Evolutionary conservation across 2,329 filamentous ascomycete genomes (phyloP).

Genomic region (Tolypocladium ophioglossoides): DNA sequence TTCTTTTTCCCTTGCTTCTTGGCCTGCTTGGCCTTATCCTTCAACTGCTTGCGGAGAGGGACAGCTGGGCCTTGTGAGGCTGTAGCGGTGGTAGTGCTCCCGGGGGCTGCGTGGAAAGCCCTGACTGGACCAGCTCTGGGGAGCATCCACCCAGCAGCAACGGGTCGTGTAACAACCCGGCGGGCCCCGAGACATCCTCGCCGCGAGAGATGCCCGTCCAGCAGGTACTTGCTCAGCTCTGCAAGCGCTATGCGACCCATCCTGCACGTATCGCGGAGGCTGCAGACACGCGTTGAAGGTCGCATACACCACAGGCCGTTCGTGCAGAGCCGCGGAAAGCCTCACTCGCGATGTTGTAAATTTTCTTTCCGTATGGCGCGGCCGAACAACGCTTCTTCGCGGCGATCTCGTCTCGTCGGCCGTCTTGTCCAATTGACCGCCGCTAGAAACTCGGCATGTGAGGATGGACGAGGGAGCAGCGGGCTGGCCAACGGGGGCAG

Average conservation of each 20-base stretch:
- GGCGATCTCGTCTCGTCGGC: not conserved
- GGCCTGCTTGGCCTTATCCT: conserved; percentile 58
- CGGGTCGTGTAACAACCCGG: conserved; percentile 8
- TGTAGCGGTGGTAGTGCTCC: conserved; percentile 8
- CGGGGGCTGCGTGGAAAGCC: conserved; percentile 20
- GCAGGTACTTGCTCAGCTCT: conserved; percentile 37
- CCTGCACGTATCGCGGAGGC: not conserved
- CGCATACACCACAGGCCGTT: conserved; percentile 1
- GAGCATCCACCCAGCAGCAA: conserved; percentile 5
- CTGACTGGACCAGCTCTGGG: conserved; percentile 10
- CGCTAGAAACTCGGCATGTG: not conserved
- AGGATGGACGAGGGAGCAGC: not conserved
- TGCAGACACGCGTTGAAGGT: not conserved
- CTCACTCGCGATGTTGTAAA: not conserved
- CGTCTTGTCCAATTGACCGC: not conserved
- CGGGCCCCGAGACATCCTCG: conserved; percentile 27
- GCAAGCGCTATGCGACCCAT: conserved; percentile 35
- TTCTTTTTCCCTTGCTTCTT: conserved; percentile 51
- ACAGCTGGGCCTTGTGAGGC: conserved; percentile 15
- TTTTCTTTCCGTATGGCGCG: not conserved
- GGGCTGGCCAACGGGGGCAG: not conserved
- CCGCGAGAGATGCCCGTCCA: conserved; percentile 31
- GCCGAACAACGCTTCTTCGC: not conserved
- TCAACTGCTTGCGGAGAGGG: conserved; percentile 61
- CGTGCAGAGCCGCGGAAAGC: conserved; percentile 2